A percentile compares a stretch with the other conserved stretches of the same genome.
These are phyloP conservation scores for Chara braunii DNA, from an alignment of 139 green algal genomes.

Conservation along the genomic window DNA sequence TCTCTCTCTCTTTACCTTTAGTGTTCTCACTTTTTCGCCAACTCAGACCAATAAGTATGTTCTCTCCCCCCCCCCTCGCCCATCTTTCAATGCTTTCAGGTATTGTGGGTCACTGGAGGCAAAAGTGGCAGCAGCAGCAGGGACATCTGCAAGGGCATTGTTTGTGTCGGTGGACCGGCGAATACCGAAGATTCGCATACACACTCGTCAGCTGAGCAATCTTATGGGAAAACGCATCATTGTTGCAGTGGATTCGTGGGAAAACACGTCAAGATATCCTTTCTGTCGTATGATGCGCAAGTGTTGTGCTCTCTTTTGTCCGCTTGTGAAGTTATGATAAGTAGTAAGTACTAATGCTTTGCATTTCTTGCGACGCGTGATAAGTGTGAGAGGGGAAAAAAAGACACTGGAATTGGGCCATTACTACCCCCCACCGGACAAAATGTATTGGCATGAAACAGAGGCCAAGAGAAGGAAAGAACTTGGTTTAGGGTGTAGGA, in stretches of 20 bases:
- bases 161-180: conserved; percentile 37
- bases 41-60: neutral
- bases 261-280: conserved; percentile 6
- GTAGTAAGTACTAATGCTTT: too few species aligned
- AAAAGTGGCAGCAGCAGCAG: neutral
- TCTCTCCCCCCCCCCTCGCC: neutral
- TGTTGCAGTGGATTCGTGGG: conserved; percentile 50
- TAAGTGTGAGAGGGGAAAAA: too few species aligned
- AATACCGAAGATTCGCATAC: conserved; percentile 55
- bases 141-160: conserved; percentile 9
- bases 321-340: too few species aligned
- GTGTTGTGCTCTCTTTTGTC: too few species aligned
- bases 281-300: too few species aligned
- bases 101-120: conserved; percentile 33
- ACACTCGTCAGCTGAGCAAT: conserved; percentile 61
- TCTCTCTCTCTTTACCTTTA: neutral
- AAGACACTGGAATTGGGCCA: too few species aligned
- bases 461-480: too few species aligned
- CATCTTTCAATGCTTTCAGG: conserved; percentile 4
- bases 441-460: too few species aligned
- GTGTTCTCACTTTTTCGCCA: neutral
- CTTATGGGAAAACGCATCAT: conserved; percentile 48
- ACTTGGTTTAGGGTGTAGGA: too few species aligned
- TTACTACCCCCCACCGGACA: too few species aligned
- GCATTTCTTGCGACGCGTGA: too few species aligned